Conservation (phyloP, 2,329 filamentous ascomycete species). For the Cercospora nicotianae region DNA sequence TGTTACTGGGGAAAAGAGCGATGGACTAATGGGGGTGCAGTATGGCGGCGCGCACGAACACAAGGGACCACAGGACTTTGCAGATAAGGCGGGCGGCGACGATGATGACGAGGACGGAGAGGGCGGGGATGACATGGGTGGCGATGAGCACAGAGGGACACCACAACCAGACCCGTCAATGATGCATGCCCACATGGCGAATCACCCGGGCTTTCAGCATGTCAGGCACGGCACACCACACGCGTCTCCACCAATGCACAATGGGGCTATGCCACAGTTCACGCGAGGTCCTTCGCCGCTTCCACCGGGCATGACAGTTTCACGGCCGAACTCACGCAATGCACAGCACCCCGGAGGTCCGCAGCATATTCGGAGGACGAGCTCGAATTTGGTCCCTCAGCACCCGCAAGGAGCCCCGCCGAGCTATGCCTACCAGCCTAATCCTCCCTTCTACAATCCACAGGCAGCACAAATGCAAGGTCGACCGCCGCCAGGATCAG, state of each 20-base stretch:
- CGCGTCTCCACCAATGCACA: constrained; percentile 82
- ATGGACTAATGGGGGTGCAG: constrained; percentile 49
- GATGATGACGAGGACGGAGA: constrained; percentile 75
- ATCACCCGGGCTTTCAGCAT: constrained; percentile 69
- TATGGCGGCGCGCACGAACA: constrained; percentile 93
- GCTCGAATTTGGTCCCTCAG: constrained; percentile 70
- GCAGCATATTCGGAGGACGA: constrained; percentile 68
- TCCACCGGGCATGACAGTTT: constrained; percentile 62
- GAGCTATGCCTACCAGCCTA: constrained; percentile 80
- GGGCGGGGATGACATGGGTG: constrained; percentile 54
- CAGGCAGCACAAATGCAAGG: constrained; percentile 53
- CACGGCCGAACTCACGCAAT: constrained; percentile 77
- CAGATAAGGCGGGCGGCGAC: constrained; percentile 69
- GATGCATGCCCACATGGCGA: constrained; percentile 46
- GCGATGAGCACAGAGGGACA: constrained; percentile 62
- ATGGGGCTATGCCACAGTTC: constrained; percentile 66
- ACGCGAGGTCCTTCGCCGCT: constrained; percentile 79
- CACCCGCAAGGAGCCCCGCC: constrained; percentile 47
- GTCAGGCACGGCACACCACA: constrained; percentile 81
- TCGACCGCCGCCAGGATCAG: constrained; percentile 32
- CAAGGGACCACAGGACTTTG: constrained; percentile 91
- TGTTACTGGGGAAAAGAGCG: constrained; percentile 11
- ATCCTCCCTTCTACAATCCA: constrained; percentile 77
- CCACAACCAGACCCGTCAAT: constrained; percentile 64
- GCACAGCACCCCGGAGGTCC: constrained; percentile 60